Percentiles rank a stretch among this genome's conserved stretches.
Conservation (phyloP, 202 grass and related monocot genomes). For the Schoenoplectus tabernaemontani region DNA sequence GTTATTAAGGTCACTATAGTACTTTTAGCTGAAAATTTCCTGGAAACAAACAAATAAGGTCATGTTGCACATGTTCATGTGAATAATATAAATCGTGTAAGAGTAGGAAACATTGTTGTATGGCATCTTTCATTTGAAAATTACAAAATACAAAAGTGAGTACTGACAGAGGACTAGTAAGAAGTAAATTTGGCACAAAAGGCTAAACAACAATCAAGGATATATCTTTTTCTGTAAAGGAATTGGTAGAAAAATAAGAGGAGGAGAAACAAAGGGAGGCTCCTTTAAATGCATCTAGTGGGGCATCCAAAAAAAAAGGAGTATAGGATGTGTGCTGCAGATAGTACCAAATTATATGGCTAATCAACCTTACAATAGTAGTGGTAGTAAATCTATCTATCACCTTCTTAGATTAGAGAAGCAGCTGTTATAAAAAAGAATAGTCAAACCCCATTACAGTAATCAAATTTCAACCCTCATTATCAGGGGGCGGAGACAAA, state of each 20-base stretch:
- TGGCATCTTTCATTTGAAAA: background rate
- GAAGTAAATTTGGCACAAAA: constrained; percentile 6
- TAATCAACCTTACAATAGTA: background rate
- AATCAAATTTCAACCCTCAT: background rate
- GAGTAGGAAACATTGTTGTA: background rate
- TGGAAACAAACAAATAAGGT: background rate
- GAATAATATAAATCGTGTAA: background rate
- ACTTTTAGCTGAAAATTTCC: background rate
- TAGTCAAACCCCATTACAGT: background rate
- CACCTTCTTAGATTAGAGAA: background rate
- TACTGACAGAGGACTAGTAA: background rate
- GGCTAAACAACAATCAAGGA: background rate
- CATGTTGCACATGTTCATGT: background rate
- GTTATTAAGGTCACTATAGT: too few relatives aligned
- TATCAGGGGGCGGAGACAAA: too few relatives aligned
- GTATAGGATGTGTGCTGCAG: background rate
- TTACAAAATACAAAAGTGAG: background rate
- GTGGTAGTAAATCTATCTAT: constrained; percentile 9
- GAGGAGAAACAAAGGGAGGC: constrained; percentile 49
- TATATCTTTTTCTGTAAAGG: background rate
- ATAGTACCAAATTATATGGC: background rate
- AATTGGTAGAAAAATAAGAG: constrained; percentile 26
- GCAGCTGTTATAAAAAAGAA: background rate
- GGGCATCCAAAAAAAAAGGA: background rate
- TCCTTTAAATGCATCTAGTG: constrained; percentile 32